Evolutionary conservation across 202 grass and related monocot species (phyloP).

Genomic region (Musa balbisiana): DNA sequence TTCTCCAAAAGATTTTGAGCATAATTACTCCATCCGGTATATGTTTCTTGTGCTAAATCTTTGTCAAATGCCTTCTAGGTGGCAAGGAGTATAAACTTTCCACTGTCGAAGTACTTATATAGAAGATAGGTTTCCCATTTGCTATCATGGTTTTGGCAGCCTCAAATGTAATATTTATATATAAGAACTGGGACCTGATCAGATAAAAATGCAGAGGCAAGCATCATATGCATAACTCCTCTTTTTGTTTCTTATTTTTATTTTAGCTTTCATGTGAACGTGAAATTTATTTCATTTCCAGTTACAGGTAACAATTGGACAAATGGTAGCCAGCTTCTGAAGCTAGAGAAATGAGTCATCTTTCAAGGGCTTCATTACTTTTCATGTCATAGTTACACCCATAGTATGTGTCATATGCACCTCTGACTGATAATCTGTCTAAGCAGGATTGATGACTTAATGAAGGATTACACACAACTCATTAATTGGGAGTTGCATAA

Average conservation of each 20-base stretch:
- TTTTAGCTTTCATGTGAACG: neutral
- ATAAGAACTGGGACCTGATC: neutral
- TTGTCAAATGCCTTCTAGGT: constrained; percentile 53
- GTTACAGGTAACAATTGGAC: neutral
- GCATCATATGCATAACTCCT: neutral
- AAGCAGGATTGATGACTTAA: neutral
- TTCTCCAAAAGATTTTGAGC: neutral
- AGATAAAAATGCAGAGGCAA: neutral
- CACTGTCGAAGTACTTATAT: constrained; percentile 85
- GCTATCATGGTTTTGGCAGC: constrained; percentile 4
- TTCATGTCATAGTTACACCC: too few species aligned
- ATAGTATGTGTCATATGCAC: neutral
- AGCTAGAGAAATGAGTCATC: neutral
- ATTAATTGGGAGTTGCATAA: too few species aligned
- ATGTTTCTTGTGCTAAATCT: constrained; percentile 21
- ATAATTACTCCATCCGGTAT: neutral
- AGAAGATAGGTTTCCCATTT: constrained; percentile 55
- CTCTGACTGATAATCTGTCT: neutral
- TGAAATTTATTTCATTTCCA: neutral
- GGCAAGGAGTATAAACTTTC: constrained; percentile 76
- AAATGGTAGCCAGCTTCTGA: neutral
- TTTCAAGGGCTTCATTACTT: too few species aligned
- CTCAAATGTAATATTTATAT: constrained; percentile 21
- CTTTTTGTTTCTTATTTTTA: neutral
- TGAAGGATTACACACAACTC: neutral